Evolutionary conservation across 768 basidiomycete genomes (phyloP).

Genomic region (Lepiota venenata): DNA sequence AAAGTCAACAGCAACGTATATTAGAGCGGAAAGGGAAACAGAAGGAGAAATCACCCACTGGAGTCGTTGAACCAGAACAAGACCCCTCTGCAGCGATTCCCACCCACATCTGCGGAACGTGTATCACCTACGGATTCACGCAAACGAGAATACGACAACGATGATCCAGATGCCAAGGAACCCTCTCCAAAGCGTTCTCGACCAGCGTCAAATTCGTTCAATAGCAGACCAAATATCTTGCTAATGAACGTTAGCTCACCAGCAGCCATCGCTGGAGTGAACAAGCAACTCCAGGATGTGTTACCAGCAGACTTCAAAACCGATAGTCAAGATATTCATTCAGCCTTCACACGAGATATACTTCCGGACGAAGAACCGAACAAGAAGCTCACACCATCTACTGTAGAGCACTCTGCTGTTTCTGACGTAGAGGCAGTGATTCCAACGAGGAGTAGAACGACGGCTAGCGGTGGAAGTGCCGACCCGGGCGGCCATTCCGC

Average conservation of each 20-base stretch:
- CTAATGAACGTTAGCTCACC: not conserved
- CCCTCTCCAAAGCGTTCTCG: constrained; percentile 4
- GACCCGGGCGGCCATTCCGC: constrained; percentile 13
- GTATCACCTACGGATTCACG: not conserved
- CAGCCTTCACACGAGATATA: not conserved
- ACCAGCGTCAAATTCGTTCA: not conserved
- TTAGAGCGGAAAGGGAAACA: constrained; percentile 6
- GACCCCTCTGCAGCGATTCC: not conserved
- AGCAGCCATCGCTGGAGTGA: not conserved
- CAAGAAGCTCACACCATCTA: not conserved
- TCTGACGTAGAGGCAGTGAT: not conserved
- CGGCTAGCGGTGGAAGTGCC: constrained; percentile 10
- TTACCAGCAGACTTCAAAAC: not conserved
- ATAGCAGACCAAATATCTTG: constrained; percentile 9
- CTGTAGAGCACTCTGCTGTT: not conserved
- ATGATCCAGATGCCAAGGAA: not conserved
- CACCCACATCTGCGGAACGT: not conserved
- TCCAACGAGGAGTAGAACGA: not conserved
- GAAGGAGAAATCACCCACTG: constrained; percentile 1
- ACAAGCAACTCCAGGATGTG: not conserved
- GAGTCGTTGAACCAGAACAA: not conserved
- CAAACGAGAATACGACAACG: constrained; percentile 2
- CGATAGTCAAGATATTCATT: not conserved
- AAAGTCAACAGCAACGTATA: not conserved
- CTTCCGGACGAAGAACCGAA: not conserved